Base-by-base conservation (phyloP, 1,284 basidiomycete genomes). In the Stygiomarasmius scandens region DNA sequence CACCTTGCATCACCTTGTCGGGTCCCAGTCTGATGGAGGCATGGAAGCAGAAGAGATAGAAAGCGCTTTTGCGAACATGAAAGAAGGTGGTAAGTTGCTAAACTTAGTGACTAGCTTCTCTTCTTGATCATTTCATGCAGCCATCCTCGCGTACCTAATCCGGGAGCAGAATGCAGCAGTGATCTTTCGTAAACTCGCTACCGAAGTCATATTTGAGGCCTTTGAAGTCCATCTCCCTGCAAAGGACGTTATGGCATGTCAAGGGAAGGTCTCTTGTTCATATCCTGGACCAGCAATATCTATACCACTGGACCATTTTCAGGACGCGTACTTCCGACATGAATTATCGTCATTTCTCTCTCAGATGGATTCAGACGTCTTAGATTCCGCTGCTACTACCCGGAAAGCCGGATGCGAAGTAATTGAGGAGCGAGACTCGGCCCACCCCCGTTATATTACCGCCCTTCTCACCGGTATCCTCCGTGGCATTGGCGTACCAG, bases 121-220 rank as follows among this genome's bases (percentile, higher is more conserved):
- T 27, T 6, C 11, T 22, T 27, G 19, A 38, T 20, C 48, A 20
- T 38, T 25, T 24, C 10, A 3, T 41, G 29, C 49, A 76, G 75
- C 70, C 56, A 63, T 72, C 10, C 51, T 76, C n/a, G 67, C 67
- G 2, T 61, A 8, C 32, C 66, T 72, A 14, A 68, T 81, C 24
- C 66, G 70, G 14, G 69, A 70, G 1, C 79, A 81, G 59, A 81
- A 81, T 55, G 75, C 78, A 1, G 76, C 68, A 12, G 54, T 81
- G 5, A 66, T 80, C 11, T 51, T 80, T 23, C 70, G 76, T 24
- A 69, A 68, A 49, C 38, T 55, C 14, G n/a, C 51, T 3, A 52
- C 60, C 0, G 45, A 59, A 2, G 66, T 69, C 1, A 63, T 67
- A 4, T 74, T 77, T 49, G 79, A 82, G 59, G 64, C 68, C 16